Base-by-base conservation (phyloP, 257 asterid genomes). In the Solanum corneliomulleri region DNA sequence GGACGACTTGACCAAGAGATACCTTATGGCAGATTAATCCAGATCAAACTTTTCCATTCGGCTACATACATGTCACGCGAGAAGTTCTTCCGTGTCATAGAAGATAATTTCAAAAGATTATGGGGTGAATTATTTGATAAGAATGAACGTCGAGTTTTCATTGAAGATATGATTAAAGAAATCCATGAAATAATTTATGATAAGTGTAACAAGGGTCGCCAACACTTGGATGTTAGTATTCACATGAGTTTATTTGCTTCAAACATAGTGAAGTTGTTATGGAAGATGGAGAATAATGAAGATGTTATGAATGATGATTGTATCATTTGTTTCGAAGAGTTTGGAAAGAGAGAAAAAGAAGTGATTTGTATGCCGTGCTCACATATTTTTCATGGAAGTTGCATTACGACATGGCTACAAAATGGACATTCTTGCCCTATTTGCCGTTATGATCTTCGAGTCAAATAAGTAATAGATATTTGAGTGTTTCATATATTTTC, bases 401-500 rank as follows among this genome's bases (percentile, higher is more conserved):
- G 91, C 86, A 47, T 86, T 64, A 21, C 12, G 2, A 47, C 33
- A 10, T 89, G 91, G 91, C 66, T 89, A 4, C 20, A n/a, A 42
- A 49, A 9, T 33, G 85, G 83, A 21, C 89, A 66, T 20, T 76
- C 1, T 29, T 89, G 89, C 70, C 91, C 89, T 3, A 44, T 76
- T 16, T 89, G 88, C 33, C 88, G 89, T 1, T 62, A 21, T 7
- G 47, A 85, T 45, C 52, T 45, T 11, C 45, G 11, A 9, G 45
- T 0, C 39, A 35, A 35, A 35, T 35, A 35, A 35, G 39, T 35
- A 35, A 5, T 35, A 35, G 39, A 35, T 35, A 35, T 35, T 35
- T 35, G 39, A 1, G 39, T 35, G 39, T 5, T 35, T 35, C 39
- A 1, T 5, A 35, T 35, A 35, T 35, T 35, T 35, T 35, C 7